phyloP scores from a whole-genome alignment of 2,329 filamentous ascomycete species.

The Trichoderma harzianum region DNA sequence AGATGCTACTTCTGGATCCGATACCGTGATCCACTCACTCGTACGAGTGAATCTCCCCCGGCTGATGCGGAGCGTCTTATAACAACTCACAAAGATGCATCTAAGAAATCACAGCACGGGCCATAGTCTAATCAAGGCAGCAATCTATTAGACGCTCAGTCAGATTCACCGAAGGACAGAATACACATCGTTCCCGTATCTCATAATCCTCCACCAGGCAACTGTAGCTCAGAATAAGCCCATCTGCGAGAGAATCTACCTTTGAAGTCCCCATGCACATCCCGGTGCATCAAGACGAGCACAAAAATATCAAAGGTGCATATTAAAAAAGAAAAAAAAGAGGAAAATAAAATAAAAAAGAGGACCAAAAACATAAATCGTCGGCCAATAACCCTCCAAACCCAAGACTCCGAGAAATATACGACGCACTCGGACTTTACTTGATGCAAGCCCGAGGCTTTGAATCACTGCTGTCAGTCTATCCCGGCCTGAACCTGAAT shows the following conservation, averaged over 20 bases:
- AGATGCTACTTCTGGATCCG: not conserved
- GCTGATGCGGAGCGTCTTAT: not conserved
- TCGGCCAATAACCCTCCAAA: constrained; percentile 38
- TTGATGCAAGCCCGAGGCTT: constrained; percentile 25
- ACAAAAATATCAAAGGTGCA: constrained; percentile 17
- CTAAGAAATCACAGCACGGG: not conserved
- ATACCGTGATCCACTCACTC: not conserved
- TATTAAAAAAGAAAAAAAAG: constrained; percentile 24
- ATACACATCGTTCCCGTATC: constrained; percentile 15
- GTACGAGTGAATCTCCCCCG: not conserved
- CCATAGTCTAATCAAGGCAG: constrained; percentile 22
- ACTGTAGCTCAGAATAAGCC: not conserved
- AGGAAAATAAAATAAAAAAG: constrained; percentile 12
- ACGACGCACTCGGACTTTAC: constrained; percentile 31
- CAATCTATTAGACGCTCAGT: constrained; percentile 29
- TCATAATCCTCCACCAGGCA: constrained; percentile 8
- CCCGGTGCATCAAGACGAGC: constrained; percentile 4
- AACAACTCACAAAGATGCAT: not conserved
- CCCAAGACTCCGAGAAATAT: constrained; percentile 42
- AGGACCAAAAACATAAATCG: constrained; percentile 34
- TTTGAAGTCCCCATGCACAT: not conserved
- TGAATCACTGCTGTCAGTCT: constrained; percentile 28
- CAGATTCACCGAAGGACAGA: constrained; percentile 14
- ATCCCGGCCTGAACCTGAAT: constrained; percentile 26
- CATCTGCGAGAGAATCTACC: constrained; percentile 1